Conservation (phyloP, 495 filamentous ascomycete species). For the Tuber brumale region DNA sequence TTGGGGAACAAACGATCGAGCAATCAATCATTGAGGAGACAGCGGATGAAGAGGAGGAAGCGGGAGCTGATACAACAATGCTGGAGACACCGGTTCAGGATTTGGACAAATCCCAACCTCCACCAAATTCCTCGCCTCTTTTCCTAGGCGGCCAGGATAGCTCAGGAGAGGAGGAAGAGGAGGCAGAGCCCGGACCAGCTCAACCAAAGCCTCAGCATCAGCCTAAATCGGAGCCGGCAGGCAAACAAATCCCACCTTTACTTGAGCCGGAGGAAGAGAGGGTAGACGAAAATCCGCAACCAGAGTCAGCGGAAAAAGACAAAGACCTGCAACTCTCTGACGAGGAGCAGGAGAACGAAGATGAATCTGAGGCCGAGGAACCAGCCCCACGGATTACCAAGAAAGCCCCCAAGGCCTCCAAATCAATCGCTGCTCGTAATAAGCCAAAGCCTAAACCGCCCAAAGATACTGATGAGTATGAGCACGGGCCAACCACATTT, state of each 20-base stretch:
- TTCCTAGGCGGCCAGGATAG: not conserved
- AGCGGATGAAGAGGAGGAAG: constrained; percentile 1
- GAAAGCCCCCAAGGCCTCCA: not conserved
- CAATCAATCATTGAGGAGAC: constrained; percentile 3
- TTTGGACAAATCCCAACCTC: not conserved
- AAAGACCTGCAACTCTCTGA: not conserved
- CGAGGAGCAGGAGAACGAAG: not conserved
- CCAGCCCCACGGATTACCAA: not conserved
- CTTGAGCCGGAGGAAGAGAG: constrained; percentile 1
- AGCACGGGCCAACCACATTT: constrained; percentile 14
- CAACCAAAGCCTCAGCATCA: not conserved
- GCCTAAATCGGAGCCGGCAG: not conserved
- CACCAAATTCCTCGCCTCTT: not conserved
- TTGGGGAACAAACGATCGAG: constrained; percentile 4
- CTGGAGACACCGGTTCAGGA: not conserved
- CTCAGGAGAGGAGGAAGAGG: constrained; percentile 10
- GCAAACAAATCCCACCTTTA: constrained; percentile 5
- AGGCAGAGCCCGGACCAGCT: not conserved
- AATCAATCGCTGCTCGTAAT: not conserved
- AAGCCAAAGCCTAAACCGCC: constrained; percentile 17
- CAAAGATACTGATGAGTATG: not conserved
- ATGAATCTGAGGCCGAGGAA: not conserved
- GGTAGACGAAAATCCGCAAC: not conserved
- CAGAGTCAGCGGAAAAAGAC: not conserved
- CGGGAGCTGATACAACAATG: constrained; percentile 2